Evolutionary conservation across 345 rosid species (phyloP).

Genomic region (Microcos paniculata): DNA sequence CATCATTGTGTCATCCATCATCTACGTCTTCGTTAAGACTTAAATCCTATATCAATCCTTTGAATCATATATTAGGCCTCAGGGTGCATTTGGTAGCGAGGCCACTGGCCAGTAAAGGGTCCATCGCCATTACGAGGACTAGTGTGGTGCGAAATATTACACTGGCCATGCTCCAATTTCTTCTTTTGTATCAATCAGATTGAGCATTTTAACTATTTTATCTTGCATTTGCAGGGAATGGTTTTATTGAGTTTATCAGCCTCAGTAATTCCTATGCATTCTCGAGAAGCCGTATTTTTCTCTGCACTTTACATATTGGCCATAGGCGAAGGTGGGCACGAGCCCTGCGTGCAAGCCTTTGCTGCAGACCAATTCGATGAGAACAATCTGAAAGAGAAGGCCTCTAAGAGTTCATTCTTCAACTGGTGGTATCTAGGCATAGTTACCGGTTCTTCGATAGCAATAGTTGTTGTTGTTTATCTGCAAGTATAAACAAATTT

Average conservation of each 20-base stretch:
- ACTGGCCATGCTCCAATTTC: no score
- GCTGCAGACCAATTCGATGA: slow-evolving; percentile 92
- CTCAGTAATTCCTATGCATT: slow-evolving; percentile 33
- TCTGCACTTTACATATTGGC: slow-evolving; percentile 61
- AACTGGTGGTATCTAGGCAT: slow-evolving; percentile 80
- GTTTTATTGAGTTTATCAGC: slow-evolving; percentile 57
- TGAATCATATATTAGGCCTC: background rate
- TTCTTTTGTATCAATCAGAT: no score
- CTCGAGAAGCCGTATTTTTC: slow-evolving; percentile 52
- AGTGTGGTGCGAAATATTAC: no score
- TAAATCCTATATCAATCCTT: no score
- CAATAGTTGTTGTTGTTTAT: slow-evolving; percentile 56
- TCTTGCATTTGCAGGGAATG: slow-evolving; percentile 50
- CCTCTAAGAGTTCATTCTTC: slow-evolving; percentile 79
- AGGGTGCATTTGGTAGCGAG: no score
- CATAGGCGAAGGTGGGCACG: slow-evolving; percentile 87
- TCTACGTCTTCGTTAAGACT: slow-evolving; percentile 47
- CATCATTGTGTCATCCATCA: slow-evolving; percentile 51
- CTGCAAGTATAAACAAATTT: slow-evolving; percentile 43
- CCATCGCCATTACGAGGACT: no score
- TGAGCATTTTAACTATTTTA: background rate
- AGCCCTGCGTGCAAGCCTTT: slow-evolving; percentile 86
- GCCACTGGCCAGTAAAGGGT: no score
- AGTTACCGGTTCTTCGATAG: slow-evolving; percentile 49
- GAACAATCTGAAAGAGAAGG: slow-evolving; percentile 48